Evolutionary conservation across 345 rosid genomes (phyloP).

Genomic region (Lepidium africanum): DNA sequence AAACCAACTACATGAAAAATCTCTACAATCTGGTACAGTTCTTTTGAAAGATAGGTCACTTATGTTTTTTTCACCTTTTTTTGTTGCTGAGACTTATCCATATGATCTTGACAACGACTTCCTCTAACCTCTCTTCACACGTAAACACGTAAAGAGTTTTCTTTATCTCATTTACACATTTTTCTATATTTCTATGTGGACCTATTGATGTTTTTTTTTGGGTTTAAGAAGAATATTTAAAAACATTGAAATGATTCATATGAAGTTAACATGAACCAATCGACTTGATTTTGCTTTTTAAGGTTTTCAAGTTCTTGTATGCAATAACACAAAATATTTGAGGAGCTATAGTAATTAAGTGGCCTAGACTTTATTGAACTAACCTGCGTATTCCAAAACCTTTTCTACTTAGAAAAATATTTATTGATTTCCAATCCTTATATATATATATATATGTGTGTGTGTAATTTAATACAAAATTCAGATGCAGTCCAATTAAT

Average conservation of each 20-base stretch:
- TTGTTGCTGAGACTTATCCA: conserved; percentile 22
- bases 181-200: neutral
- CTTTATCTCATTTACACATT: neutral
- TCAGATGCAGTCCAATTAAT: neutral
- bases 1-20: too few relatives aligned
- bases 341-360: neutral
- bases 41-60: conserved; percentile 15
- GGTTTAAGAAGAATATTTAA: neutral
- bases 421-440: too few relatives aligned
- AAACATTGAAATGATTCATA: neutral
- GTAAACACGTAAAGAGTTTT: neutral
- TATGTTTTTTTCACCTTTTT: conserved; percentile 2
- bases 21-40: too few relatives aligned
- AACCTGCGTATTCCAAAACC: too few relatives aligned
- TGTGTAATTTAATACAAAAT: too few relatives aligned
- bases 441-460: too few relatives aligned
- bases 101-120: conserved; percentile 19
- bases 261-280: neutral
- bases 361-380: too few relatives aligned
- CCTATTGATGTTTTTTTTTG: neutral
- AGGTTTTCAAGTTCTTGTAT: neutral
- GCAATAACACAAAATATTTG: neutral
- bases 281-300: neutral
- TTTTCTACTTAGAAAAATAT: too few relatives aligned
- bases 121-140: conserved; percentile 10